Conservation (phyloP, 768 basidiomycete genomes). For the Lactarius akahatsu region DNA sequence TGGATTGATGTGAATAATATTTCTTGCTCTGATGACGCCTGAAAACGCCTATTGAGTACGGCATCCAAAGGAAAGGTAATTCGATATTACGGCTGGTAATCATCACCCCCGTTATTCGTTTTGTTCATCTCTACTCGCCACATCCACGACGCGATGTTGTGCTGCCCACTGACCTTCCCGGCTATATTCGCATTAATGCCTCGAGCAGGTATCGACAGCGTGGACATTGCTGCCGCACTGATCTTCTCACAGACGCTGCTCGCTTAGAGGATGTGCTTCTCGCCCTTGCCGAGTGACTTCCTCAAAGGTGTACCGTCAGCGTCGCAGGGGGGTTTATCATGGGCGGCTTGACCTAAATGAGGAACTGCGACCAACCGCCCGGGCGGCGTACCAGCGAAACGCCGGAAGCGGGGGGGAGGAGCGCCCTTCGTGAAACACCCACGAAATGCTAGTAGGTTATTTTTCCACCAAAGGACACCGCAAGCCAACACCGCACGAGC, state of each 20-base stretch:
- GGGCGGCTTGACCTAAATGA: constrained; percentile 33
- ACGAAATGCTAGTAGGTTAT: neutral
- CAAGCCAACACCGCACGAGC: neutral
- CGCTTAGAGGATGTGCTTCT: constrained; percentile 36
- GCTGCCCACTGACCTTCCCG: constrained; percentile 2
- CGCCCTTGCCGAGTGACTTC: constrained; percentile 37
- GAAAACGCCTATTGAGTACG: neutral
- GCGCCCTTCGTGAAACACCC: constrained; percentile 3
- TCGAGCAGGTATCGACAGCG: too few species aligned
- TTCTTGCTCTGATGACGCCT: neutral
- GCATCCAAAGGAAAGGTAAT: neutral
- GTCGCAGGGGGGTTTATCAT: constrained; percentile 38
- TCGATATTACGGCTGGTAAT: neutral
- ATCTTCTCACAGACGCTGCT: constrained; percentile 32
- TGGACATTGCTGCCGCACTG: constrained; percentile 24
- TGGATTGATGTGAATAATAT: neutral
- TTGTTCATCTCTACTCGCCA: neutral
- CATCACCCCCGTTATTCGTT: neutral
- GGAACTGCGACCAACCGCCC: constrained; percentile 37
- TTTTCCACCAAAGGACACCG: too few species aligned
- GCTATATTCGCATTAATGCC: neutral
- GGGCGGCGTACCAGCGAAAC: constrained; percentile 30
- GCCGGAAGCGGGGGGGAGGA: neutral
- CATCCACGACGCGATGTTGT: neutral
- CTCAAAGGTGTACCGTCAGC: constrained; percentile 31